These are phyloP conservation scores for Echium plantagineum DNA, from an alignment of 257 asterid genomes.

Conservation along the genomic window DNA sequence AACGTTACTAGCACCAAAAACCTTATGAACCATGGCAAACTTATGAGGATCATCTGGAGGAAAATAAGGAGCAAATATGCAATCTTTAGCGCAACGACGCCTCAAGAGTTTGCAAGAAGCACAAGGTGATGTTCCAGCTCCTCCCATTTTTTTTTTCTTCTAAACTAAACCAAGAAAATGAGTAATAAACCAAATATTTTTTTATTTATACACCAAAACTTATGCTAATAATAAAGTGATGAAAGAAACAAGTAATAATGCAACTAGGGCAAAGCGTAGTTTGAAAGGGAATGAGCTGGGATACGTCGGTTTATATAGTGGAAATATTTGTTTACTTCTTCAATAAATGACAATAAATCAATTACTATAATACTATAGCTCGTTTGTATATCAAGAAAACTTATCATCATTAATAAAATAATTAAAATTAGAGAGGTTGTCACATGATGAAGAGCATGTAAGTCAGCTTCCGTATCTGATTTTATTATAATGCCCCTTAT, in stretches of 20 bases:
- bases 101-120: not conserved
- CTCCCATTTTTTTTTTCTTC: not conserved
- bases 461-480: not conserved
- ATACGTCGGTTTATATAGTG: slow-evolving; percentile 21
- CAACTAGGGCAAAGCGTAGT: not conserved
- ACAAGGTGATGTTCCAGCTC: not conserved
- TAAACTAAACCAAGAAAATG: not conserved
- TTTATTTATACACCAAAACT: slow-evolving; percentile 24
- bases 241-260: not conserved
- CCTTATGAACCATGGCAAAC: slow-evolving; percentile 95
- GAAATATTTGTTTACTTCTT: slow-evolving; percentile 3
- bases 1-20: slow-evolving; percentile 86
- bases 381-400: slow-evolving; percentile 5
- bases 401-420: not conserved
- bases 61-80: slow-evolving; percentile 79
- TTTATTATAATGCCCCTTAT: slow-evolving; percentile 2
- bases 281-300: slow-evolving; percentile 24
- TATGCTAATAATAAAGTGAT: not conserved
- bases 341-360: slow-evolving; percentile 7
- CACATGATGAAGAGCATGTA: slow-evolving; percentile 5
- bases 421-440: slow-evolving; percentile 1
- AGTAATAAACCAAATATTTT: not conserved
- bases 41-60: slow-evolving; percentile 95
- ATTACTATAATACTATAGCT: slow-evolving; percentile 13
- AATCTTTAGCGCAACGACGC: slow-evolving; percentile 33